Percentiles rank a stretch among this genome's conserved stretches.
These are phyloP conservation scores for Acer yangbiense DNA, from an alignment of 345 rosid genomes.

Conservation along the genomic window DNA sequence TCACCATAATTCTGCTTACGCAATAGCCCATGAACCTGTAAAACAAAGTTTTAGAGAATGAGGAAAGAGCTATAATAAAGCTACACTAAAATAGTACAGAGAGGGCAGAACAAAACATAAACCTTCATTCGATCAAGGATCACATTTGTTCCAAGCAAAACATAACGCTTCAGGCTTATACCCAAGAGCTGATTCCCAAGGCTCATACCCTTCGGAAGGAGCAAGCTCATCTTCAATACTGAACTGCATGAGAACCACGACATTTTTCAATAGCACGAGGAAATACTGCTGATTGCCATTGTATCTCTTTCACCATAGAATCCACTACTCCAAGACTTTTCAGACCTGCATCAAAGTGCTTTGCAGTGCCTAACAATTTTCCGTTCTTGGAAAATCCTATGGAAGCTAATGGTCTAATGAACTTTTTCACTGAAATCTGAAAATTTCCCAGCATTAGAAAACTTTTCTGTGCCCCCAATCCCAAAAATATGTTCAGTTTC, in stretches of 20 bases:
- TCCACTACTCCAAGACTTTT: slow-evolving; percentile 30
- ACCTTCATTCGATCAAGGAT: slow-evolving; percentile 49
- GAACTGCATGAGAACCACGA: slow-evolving; percentile 35
- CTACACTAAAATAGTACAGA: background rate
- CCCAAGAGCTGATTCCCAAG: slow-evolving; percentile 39
- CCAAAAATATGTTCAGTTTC: slow-evolving; percentile 38
- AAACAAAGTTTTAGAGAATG: background rate
- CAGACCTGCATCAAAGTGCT: slow-evolving; percentile 30
- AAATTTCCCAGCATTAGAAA: slow-evolving; percentile 31
- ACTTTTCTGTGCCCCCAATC: slow-evolving; percentile 38
- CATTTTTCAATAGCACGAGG: slow-evolving; percentile 44
- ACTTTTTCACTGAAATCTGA: slow-evolving; percentile 30
- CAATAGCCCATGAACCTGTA: slow-evolving; percentile 35
- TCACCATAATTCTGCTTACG: slow-evolving; percentile 30
- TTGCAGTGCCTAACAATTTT: slow-evolving; percentile 41
- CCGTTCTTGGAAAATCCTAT: slow-evolving; percentile 41
- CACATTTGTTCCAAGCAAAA: slow-evolving; percentile 40
- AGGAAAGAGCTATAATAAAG: background rate
- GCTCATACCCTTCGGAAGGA: slow-evolving; percentile 31
- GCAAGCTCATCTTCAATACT: slow-evolving; percentile 32
- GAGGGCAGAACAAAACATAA: background rate
- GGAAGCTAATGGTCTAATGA: slow-evolving; percentile 30
- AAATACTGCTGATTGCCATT: slow-evolving; percentile 31
- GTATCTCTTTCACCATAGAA: slow-evolving; percentile 15
- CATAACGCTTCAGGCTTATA: slow-evolving; percentile 20